These are phyloP conservation scores for Cutaneotrichosporon cutaneum DNA, from an alignment of 1,284 basidiomycete species.

Conservation along the genomic window DNA sequence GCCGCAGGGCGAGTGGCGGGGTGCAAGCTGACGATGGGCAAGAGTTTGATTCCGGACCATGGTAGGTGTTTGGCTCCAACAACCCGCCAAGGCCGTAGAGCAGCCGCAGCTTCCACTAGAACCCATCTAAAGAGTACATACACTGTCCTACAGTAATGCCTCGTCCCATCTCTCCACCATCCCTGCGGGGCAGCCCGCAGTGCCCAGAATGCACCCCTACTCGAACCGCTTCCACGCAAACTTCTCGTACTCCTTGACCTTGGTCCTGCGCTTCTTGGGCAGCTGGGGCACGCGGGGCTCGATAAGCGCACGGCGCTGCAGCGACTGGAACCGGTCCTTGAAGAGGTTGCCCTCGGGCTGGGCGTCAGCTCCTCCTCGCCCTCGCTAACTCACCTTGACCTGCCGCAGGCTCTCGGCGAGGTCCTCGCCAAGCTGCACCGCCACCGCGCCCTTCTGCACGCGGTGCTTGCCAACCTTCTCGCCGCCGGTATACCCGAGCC, in stretches of 20 bases:
- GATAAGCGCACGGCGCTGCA: conserved; percentile 55
- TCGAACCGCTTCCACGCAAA: conserved; percentile 82
- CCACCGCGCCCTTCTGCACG: conserved; percentile 67
- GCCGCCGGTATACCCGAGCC: conserved; percentile 57
- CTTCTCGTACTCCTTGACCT: conserved; percentile 77
- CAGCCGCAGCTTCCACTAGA: not conserved
- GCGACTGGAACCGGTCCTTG: conserved; percentile 72
- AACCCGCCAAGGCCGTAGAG: too few relatives aligned
- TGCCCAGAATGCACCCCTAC: conserved; percentile 16
- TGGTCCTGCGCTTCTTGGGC: conserved; percentile 65
- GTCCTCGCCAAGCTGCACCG: conserved; percentile 90
- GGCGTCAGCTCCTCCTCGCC: conserved; percentile 14
- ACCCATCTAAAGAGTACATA: conserved; percentile 10
- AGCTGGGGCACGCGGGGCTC: conserved; percentile 61
- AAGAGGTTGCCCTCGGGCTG: conserved; percentile 92
- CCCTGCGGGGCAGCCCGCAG: too few relatives aligned
- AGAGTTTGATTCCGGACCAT: too few relatives aligned
- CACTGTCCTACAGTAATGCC: conserved; percentile 9
- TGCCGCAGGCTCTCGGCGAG: conserved; percentile 79
- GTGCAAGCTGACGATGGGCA: too few relatives aligned
- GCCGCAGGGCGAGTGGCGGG: too few relatives aligned
- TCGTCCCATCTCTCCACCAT: not conserved
- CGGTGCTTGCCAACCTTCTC: conserved; percentile 71
- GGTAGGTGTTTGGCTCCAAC: too few relatives aligned
- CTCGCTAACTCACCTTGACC: conserved; percentile 64